phyloP scores from a whole-genome alignment of 176 grass and related monocot species.

The Lolium rigidum region DNA sequence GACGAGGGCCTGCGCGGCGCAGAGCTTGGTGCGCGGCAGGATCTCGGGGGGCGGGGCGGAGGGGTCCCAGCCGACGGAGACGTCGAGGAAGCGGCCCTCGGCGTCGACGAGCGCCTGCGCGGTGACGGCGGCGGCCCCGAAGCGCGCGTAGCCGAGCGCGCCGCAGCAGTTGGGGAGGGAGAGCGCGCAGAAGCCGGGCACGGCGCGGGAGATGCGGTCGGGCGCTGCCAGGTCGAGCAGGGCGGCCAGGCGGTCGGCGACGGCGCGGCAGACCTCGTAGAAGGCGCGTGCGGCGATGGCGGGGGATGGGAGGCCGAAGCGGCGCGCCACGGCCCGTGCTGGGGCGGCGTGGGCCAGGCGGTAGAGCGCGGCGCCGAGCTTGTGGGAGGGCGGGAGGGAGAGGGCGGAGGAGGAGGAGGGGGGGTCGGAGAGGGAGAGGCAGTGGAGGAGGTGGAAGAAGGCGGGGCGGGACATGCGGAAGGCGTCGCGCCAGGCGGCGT shows the following conservation, averaged over 20 bases:
- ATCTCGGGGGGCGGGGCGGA: constrained; percentile 60
- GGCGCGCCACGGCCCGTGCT: constrained; percentile 63
- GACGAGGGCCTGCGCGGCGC: constrained; percentile 49
- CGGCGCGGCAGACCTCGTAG: constrained; percentile 86
- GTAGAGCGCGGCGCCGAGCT: constrained; percentile 81
- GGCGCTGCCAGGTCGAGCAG: constrained; percentile 70
- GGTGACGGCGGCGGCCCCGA: constrained; percentile 47
- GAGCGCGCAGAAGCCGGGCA: constrained; percentile 70
- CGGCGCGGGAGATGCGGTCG: constrained; percentile 67
- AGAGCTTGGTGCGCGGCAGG: constrained; percentile 69
- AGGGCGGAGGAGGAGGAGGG: constrained; percentile 31
- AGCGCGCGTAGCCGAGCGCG: constrained; percentile 70
- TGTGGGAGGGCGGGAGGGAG: constrained; percentile 67
- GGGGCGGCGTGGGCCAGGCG: constrained; percentile 81
- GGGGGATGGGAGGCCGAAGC: constrained; percentile 73
- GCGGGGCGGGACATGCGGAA: constrained; percentile 76
- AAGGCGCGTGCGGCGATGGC: constrained; percentile 67
- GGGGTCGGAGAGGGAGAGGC: constrained; percentile 56
- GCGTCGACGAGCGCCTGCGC: constrained; percentile 86
- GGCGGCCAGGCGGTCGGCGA: constrained; percentile 58
- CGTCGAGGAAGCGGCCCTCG: constrained; percentile 81
- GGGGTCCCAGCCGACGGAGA: constrained; percentile 80
- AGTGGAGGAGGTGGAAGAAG: constrained; percentile 75
- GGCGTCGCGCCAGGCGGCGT: constrained; percentile 62
- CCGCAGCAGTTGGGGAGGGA: constrained; percentile 87